phyloP scores from a whole-genome alignment of 805 yeast genomes.

The Candida easanensis region DNA sequence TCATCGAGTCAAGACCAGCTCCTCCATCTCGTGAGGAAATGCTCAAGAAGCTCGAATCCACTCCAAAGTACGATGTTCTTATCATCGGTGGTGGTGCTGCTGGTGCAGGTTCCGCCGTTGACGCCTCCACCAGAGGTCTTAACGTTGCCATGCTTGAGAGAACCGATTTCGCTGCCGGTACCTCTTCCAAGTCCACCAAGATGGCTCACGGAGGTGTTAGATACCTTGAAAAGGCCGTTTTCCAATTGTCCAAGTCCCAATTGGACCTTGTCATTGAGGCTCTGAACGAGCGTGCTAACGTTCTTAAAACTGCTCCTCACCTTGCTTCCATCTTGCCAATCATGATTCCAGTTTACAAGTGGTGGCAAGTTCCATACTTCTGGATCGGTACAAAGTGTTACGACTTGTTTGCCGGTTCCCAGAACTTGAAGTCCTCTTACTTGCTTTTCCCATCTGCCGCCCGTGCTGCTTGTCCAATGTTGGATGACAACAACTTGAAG shows the following conservation, averaged over 20 bases:
- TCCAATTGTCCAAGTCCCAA: constrained; percentile 88
- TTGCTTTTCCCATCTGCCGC: constrained; percentile 66
- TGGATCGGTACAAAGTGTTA: constrained; percentile 88
- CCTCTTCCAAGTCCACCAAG: constrained; percentile 91
- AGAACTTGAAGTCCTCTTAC: constrained; percentile 78
- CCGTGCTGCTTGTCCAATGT: constrained; percentile 77
- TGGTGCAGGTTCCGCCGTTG: constrained; percentile 91
- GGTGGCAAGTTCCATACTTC: constrained; percentile 95
- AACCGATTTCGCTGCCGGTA: constrained; percentile 88
- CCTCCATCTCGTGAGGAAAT: constrained; percentile 60
- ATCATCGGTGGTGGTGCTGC: constrained; percentile 96
- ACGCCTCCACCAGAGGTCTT: constrained; percentile 86
- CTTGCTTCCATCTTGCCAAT: constrained; percentile 83
- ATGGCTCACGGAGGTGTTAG: constrained; percentile 98
- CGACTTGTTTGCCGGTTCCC: constrained; percentile 88
- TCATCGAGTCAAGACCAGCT: constrained; percentile 40
- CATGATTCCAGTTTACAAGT: constrained; percentile 92
- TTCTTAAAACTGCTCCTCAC: constrained; percentile 90
- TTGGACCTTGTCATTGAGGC: constrained; percentile 87
- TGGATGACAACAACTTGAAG: constrained; percentile 73
- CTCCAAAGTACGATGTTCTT: constrained; percentile 69
- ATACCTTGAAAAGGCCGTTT: constrained; percentile 90
- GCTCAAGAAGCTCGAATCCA: constrained; percentile 44
- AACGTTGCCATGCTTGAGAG: constrained; percentile 85
- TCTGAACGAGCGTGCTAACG: constrained; percentile 78